Evolutionary conservation across 192 early-diverging fungal genomes (phyloP).

Genomic region (Umbelopsis isabellina): DNA sequence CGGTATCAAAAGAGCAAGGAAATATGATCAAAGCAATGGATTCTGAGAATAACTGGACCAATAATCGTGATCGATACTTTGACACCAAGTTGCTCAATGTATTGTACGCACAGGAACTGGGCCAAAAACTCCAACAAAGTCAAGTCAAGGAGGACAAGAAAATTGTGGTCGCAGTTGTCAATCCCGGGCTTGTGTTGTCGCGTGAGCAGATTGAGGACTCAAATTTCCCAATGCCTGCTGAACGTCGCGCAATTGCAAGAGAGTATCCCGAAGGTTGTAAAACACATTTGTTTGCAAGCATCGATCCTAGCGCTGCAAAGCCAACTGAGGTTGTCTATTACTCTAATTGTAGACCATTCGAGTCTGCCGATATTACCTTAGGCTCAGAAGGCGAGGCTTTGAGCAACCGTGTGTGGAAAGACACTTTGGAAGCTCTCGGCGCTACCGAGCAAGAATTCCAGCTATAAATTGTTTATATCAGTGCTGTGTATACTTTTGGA

Average conservation of each 20-base stretch:
- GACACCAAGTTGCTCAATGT: slow-evolving; percentile 34
- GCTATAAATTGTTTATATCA: background rate
- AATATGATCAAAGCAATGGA: slow-evolving; percentile 27
- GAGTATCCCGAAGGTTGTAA: background rate
- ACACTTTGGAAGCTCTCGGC: background rate
- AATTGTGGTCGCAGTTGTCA: slow-evolving; percentile 18
- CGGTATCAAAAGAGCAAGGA: background rate
- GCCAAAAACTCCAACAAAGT: slow-evolving; percentile 14
- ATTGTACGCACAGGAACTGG: slow-evolving; percentile 23
- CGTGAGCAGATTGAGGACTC: background rate
- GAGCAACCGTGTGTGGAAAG: background rate
- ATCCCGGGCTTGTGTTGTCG: slow-evolving; percentile 23
- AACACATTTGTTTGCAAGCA: background rate
- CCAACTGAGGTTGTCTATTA: background rate
- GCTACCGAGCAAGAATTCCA: background rate
- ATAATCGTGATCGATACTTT: slow-evolving; percentile 4
- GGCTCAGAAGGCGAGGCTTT: background rate
- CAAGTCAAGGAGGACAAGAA: slow-evolving; percentile 20
- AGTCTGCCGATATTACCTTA: background rate
- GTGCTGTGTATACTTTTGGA: too few species aligned
- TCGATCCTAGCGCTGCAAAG: background rate
- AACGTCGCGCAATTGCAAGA: background rate
- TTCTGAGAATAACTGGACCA: background rate
- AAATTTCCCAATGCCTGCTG: background rate
- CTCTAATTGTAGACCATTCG: background rate